A percentile compares a stretch with the other conserved stretches of the same genome.
Conservation (phyloP, 225 moss, liverwort and hornwort species). For the Ulota crispa region DNA sequence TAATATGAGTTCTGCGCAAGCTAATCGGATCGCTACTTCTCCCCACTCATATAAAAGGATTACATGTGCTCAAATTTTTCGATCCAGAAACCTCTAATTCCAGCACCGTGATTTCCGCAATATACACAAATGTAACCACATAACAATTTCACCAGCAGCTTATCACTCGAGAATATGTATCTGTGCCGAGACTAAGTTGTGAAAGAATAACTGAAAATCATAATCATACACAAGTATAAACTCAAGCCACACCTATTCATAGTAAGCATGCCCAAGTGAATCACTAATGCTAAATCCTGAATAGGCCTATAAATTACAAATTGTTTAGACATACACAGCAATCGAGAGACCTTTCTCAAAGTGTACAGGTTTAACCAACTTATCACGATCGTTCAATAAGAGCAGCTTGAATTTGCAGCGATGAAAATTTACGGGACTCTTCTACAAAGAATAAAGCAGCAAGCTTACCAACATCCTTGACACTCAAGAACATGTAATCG, state of each 20-base stretch:
- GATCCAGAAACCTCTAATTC: conserved; percentile 3
- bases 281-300: not conserved
- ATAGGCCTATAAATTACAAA: not conserved
- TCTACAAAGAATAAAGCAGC: conserved; percentile 2
- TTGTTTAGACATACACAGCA: not conserved
- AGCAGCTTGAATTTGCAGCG: not conserved
- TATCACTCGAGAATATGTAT: not conserved
- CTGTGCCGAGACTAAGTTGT: not conserved
- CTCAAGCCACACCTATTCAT: not conserved
- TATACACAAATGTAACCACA: not conserved
- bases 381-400: not conserved
- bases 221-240: not conserved
- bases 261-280: not conserved
- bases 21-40: not conserved
- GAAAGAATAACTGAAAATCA: too few species aligned
- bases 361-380: conserved; percentile 1
- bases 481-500: conserved; percentile 74
- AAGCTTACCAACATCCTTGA: conserved; percentile 75
- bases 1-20: not conserved
- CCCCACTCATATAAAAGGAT: not conserved
- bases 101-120: not conserved
- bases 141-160: not conserved
- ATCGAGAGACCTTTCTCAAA: not conserved
- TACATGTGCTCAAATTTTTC: not conserved
- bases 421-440: not conserved